Evolutionary conservation across 2,329 filamentous ascomycete species (phyloP), one percentile per base, ranked within the genome.

Genomic region (Scleromitrula shiraiana): DNA sequence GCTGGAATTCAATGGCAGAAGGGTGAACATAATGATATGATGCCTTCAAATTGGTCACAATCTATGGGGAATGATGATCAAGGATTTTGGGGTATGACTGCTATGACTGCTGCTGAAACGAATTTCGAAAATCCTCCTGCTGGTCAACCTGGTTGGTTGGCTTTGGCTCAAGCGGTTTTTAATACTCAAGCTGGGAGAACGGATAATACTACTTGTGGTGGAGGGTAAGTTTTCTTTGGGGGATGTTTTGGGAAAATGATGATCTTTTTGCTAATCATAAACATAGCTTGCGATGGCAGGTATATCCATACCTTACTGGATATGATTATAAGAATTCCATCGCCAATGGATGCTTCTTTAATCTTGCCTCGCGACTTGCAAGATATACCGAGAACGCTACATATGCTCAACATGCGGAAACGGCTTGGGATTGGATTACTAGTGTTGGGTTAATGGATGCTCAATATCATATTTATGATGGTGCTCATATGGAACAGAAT

Each of bases 11-110:
- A 78, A 58, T 75, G 72, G 60, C 79, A 83, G 63, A 72, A 75
- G 43, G 79, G 78, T 36, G 64, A 68, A 9, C 66, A 77, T 57
- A 61, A 72, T 32, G 72, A 81, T 57, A 82, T 75, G 64, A 80
- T 80, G 70, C 77, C 79, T 2, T 58, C 65, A 7, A 73, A 73
- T 52, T 64, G 63, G 59, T 59, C 58, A 12, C 57, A 61, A 46
- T 59, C 57, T n/a, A 62, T 64, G 58, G 63, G 63, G 9, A 65
- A 65, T 41, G 63, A 65, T 52, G 63, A 65, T 57, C 63, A 65
- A 53, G 63, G 85, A 5, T 91, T 93, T 67, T 94, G 88, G 88
- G 85, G 78, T n/a, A 76, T 93, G 71, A 79, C 87, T 1, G 85
- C 83, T 51, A 85, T 94, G 73, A 76, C 78, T 8, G 88, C 88